Base-by-base conservation (phyloP, 345 rosid genomes). In the Lagerstroemia speciosa region DNA sequence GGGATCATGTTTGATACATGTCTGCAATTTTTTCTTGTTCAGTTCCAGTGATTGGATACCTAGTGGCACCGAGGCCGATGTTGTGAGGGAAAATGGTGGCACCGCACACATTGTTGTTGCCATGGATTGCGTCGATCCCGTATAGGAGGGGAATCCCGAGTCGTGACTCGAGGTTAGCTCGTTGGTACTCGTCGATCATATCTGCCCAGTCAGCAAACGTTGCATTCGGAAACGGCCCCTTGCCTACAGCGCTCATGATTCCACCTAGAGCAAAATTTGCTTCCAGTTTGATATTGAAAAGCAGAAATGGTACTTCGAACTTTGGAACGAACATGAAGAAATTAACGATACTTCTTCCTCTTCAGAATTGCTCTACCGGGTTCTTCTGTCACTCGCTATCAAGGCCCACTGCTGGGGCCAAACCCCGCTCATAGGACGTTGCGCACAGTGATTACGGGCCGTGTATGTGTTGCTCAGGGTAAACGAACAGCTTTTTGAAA, bases 61-160 rank as follows among this genome's bases (percentile, higher is more conserved):
- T 86, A 64, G 96, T 87, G 52, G 82, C 91, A 38, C 85, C 81
- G 10, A 82, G 80, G 15, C 73, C 85, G 0, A 82, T 30, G 5
- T 82, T 82, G n/a, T 82, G 85, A 0, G 81, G 85, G 27, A 82
- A 82, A 1, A 82, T 50, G 0, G 60, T 53, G 6, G 60, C n/a
- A n/a, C 30, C 29, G 6, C 20, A 22, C 14, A 20, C 60, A 6
- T 53, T 53, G 29, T 53, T 53, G 30, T 53, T 20, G 30, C 60
- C 60, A 26, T 53, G 60, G 29, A 53, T n/a, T 11, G 60, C 60
- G 24, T 53, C 60, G 2, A 53, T 20, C n/a, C 60, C 60, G 12
- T 17, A n/a, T 24, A 90, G 77, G 79, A 85, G 17, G 24, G 92
- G 97, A 78, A 90, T 90, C 19, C 89, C 90, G 9, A 90, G 88